Evolutionary conservation across 371 early-diverging fungal species (phyloP), one percentile per base, ranked within the genome.

Genomic region (Mucor lusitanicus): DNA sequence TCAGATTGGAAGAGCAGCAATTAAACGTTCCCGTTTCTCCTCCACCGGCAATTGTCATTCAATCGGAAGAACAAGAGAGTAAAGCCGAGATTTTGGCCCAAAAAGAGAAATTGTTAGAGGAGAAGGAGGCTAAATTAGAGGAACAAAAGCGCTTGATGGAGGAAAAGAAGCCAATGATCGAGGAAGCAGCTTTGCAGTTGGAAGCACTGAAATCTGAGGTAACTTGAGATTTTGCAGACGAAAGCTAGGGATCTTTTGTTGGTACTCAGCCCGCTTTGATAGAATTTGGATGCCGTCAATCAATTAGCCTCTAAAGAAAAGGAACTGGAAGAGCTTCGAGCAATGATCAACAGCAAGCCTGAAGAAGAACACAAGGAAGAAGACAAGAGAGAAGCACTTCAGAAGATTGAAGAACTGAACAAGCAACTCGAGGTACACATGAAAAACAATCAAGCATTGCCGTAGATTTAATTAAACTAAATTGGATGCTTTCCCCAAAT

Each of bases 221-320:
- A 74, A 61, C 19, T n/a, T 32, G 25, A 2, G 12, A 21, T 9
- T 1, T 2, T n/a, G n/a, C 15, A 30, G 5, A 2, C 30, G 19
- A 30, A 13, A 28, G 1, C 37, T n/a, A n/a, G n/a, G n/a, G n/a
- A n/a, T n/a, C n/a, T n/a, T n/a, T n/a, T n/a, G 27, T 15, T n/a
- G 12, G 35, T 32, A 54, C 17, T 28, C 32, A 50, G 53, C 23
- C 25, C 8, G 44, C 61, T 33, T 54, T 35, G 50, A 42, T 65
- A 83, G 83, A 83, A 83, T 44, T 61, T 77, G 44, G 75, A 80
- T 28, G 77, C 81, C 9, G 72, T 79, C 21, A 65, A 56, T 37
- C 77, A 73, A 55, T 56, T 83, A 27, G 76, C 79, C 6, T 64
- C 66, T 7, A 76, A 77, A 35, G 83, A 83, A 40, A 73, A 78